Base-by-base conservation (phyloP, 192 early-diverging fungal genomes). In the Rhizophagus sp. region DNA sequence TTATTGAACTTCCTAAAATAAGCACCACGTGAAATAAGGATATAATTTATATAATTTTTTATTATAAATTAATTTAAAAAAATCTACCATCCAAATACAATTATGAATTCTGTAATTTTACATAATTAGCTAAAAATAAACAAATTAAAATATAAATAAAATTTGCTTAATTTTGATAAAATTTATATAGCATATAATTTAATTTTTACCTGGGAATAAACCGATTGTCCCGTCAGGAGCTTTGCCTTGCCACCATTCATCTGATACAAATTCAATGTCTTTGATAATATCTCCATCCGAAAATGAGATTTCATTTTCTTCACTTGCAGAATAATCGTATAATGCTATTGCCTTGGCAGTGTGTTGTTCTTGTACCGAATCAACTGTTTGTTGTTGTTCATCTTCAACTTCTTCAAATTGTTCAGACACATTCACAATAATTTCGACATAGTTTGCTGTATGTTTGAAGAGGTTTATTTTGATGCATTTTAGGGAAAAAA, bases 191-290 rank as follows among this genome's bases (percentile, higher is more conserved):
- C 4, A 25, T 25, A 27, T 65, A 50, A 49, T 75, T 30, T 30
- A 30, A 30, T 30, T 30, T 73, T 89, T 92, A 85, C 91, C 90
- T n/a, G 94, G 94, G 88, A 95, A 95, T 79, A 95, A 78, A 24
- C 94, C 94, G 61, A 84, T 79, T 34, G 81, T 75, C 36, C 92
- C 92, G 66, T 79, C 82, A 49, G 79, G 52, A 41, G 85, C 85
- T 50, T 81, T 83, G 47, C 97, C 97, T 78, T 92, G 89, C 97
- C 97, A 99, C 97, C 97, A 99, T 41, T 96, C 97, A 11, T 95
- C 93, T 15, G 89, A 91, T 1, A 93, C 91, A 82, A 93, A 93
- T 77, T 93, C 93, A 76, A 99, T 94, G 33, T 95, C 82, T 4
- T 84, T 87, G 78, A 99, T 96, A 5, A 82, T 62, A 24, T 96